These are phyloP conservation scores for Phenoliferia sp. DNA, from an alignment of 1,284 basidiomycete genomes.

Conservation along the genomic window DNA sequence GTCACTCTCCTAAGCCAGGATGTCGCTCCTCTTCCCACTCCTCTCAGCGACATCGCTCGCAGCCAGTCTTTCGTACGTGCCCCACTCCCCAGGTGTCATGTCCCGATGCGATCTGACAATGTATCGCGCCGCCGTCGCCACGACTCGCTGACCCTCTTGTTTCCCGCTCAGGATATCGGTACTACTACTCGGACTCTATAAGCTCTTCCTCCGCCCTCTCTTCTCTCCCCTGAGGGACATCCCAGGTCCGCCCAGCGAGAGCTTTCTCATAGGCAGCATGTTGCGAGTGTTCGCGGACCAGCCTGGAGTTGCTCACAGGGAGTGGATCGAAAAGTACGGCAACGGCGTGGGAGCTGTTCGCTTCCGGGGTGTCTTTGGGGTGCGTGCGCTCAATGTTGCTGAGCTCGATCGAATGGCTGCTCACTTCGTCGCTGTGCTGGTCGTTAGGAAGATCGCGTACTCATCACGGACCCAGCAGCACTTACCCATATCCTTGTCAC, in stretches of 20 bases:
- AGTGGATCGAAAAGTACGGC: conserved; percentile 53
- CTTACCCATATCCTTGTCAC: conserved; percentile 56
- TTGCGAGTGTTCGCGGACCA: conserved; percentile 55
- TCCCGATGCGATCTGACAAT: too few species aligned
- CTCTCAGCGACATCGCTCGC: too few species aligned
- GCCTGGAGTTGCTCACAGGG: conserved; percentile 45
- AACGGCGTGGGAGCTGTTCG: conserved; percentile 51
- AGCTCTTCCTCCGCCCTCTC: too few species aligned
- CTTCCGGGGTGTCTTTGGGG: conserved; percentile 56
- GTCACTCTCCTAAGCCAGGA: too few species aligned
- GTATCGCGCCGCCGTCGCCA: too few species aligned
- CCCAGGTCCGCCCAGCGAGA: background rate
- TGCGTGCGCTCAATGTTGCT: conserved; percentile 6
- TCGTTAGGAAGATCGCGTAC: conserved; percentile 45
- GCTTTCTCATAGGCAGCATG: conserved; percentile 54
- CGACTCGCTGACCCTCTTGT: too few species aligned
- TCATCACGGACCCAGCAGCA: conserved; percentile 58
- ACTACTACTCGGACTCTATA: too few species aligned
- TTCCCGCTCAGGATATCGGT: too few species aligned
- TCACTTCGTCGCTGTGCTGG: background rate
- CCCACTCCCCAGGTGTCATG: too few species aligned
- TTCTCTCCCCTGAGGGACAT: background rate
- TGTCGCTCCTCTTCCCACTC: too few species aligned
- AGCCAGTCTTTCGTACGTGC: too few species aligned
- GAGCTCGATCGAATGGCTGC: background rate